Base-by-base conservation (phyloP, 495 filamentous ascomycete genomes). In the Mytilinidion resinicola region DNA sequence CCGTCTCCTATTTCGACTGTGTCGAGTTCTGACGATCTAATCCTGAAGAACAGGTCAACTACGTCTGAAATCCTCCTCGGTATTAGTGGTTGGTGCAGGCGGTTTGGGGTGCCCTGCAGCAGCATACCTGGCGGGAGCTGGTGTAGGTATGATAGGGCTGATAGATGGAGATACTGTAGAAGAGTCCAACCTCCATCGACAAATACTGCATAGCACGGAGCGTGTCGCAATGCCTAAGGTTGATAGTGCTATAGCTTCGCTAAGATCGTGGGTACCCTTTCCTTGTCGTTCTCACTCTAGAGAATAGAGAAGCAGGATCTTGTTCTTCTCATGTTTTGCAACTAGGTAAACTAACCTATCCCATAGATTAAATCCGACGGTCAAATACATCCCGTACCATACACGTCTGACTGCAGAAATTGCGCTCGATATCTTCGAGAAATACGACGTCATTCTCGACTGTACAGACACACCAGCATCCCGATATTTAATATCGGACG, bases 391-490 rank as follows among this genome's bases (percentile, higher is more conserved):
- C 39, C 64, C 83, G 1, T 75, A 96, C 68, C 63, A 67, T 12
- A 73, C 73, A 34, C 84, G 85, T 56, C 76, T 96, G 21, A 77
- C 76, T 0, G 78, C 88, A 0, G 68, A 80, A 57, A 85, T 82
- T 48, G 87, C 89, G 0, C 73, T 83, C 9, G 65, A 77, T 14
- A 82, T 85, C 39, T 84, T 92, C 53, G 53, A 71, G 0, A 58
- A 72, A 2, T 96, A 95, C 69, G 90, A 96, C 65, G 61, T 96
- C 5, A 82, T 97, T 25, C 80, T 98, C 33, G 93, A 98, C 71
- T 98, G 93, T 66, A 96, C 91, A 4, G 93, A 98, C 71, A 89
- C 89, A 55, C 93, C 92, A 0, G 85, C 86, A 5, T 86, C 91
- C 0, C 89, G 93, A 39, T 97, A 98, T 69, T 78, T 97, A 5